These are phyloP conservation scores for Saposhnikovia divaricata DNA, from an alignment of 129 eudicot genomes.

Conservation along the genomic window DNA sequence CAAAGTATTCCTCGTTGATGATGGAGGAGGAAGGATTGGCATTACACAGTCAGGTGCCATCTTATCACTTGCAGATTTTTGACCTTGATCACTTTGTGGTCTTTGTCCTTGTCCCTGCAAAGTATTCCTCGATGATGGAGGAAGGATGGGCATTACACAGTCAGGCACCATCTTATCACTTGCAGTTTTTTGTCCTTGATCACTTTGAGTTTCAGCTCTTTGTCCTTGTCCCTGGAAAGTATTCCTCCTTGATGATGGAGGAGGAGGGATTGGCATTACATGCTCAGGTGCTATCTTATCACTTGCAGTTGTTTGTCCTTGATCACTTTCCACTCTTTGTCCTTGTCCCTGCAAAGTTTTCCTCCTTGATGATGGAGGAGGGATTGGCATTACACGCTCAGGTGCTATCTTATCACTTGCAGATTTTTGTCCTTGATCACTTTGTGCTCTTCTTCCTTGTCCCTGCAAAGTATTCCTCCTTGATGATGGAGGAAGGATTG, in stretches of 20 bases:
- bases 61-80: not conserved
- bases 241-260: conserved; percentile 28
- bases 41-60: not conserved
- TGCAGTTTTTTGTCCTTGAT: conserved; percentile 3
- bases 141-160: not conserved
- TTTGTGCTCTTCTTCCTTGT: conserved; percentile 28
- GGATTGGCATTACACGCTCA: conserved; percentile 2
- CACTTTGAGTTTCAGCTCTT: conserved; percentile 14
- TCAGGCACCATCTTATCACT: not conserved
- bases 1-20: conserved; percentile 33
- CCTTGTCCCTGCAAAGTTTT: not conserved
- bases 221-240: conserved; percentile 42
- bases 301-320: not conserved
- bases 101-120: conserved; percentile 45
- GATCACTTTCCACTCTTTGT: conserved; percentile 15
- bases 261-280: not conserved
- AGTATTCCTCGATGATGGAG: conserved; percentile 32
- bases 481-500: conserved; percentile 11
- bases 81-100: conserved; percentile 13
- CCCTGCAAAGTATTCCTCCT: conserved; percentile 44
- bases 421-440: not conserved
- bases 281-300: not conserved
- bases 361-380: conserved; percentile 35
- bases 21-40: not conserved
- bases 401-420: not conserved